Conservation (phyloP, 2,329 filamentous ascomycete genomes). For the Beauveria rudraprayagi region DNA sequence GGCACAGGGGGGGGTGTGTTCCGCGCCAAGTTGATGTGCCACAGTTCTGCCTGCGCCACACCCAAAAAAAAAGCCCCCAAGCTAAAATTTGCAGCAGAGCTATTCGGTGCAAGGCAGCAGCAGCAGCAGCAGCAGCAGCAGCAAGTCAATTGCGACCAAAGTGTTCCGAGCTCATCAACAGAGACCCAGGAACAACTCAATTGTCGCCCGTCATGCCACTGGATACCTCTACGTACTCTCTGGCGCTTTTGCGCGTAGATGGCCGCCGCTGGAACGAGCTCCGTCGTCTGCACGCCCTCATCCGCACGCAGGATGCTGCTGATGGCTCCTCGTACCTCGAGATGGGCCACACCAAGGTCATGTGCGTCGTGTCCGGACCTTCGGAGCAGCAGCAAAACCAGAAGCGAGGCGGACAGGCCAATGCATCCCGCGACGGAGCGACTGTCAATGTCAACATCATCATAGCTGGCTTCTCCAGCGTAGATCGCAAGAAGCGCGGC, state of each 20-base stretch:
- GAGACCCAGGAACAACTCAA: too few relatives aligned
- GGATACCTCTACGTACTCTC: conserved; percentile 84
- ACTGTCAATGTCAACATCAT: conserved; percentile 74
- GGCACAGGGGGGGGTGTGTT: too few relatives aligned
- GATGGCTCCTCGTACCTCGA: conserved; percentile 92
- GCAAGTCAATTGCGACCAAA: too few relatives aligned
- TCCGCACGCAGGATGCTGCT: conserved; percentile 84
- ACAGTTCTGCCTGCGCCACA: too few relatives aligned
- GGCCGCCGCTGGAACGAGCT: conserved; percentile 96
- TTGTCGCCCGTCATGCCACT: conserved; percentile 61
- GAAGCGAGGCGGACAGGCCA: conserved; percentile 31
- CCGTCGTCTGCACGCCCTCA: conserved; percentile 77
- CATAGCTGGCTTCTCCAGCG: conserved; percentile 78
- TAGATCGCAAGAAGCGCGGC: conserved; percentile 71
- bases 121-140: too few relatives aligned
- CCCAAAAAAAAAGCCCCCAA: too few relatives aligned
- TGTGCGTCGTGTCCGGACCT: conserved; percentile 85
- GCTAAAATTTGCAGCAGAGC: too few relatives aligned
- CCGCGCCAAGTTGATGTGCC: too few relatives aligned
- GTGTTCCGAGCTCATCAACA: too few relatives aligned
- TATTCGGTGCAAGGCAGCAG: too few relatives aligned
- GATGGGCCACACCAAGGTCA: conserved; percentile 95
- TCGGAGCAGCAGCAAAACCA: conserved; percentile 47
- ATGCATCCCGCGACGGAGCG: conserved; percentile 35
- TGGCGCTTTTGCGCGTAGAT: conserved; percentile 75